These are phyloP conservation scores for Macrophomina phaseolina DNA, from an alignment of 2,329 filamentous ascomycete species.

Conservation along the genomic window DNA sequence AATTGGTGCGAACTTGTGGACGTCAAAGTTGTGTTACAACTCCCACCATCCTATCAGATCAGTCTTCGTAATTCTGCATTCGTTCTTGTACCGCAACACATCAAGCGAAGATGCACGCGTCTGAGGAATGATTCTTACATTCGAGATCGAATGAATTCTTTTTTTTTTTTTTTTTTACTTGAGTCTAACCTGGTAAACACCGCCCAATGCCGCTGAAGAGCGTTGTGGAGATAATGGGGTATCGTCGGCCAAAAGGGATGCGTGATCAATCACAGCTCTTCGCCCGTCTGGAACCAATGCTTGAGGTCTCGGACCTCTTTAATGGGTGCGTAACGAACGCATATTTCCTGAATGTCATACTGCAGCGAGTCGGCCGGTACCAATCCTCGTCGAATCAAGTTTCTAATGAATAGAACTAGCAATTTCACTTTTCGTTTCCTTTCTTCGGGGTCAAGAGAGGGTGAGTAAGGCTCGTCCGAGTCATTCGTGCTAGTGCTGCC, in stretches of 20 bases:
- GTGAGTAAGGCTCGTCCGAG: constrained; percentile 28
- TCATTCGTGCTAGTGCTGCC: constrained; percentile 26
- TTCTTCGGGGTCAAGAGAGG: constrained; percentile 40
- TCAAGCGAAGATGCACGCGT: too few species aligned
- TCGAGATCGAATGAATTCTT: background rate
- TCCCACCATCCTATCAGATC: too few species aligned
- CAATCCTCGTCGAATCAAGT: constrained; percentile 42
- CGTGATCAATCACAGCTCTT: constrained; percentile 8
- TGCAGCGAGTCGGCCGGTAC: constrained; percentile 39
- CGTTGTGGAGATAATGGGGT: constrained; percentile 3
- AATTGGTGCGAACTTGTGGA: too few species aligned
- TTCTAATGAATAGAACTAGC: constrained; percentile 47
- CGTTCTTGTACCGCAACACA: too few species aligned
- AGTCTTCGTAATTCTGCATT: too few species aligned
- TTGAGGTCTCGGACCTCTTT: constrained; percentile 49
- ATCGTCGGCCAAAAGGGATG: constrained; percentile 1
- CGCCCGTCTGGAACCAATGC: constrained; percentile 29
- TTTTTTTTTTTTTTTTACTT: background rate
- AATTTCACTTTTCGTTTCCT: constrained; percentile 45
- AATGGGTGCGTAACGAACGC: constrained; percentile 47
- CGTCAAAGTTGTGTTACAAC: too few species aligned
- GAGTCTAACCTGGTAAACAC: background rate
- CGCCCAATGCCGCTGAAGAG: constrained; percentile 9
- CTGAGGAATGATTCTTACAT: background rate
- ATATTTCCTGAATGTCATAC: constrained; percentile 50